Percentiles rank a stretch among this genome's conserved stretches.
Conservation (phyloP, 2,329 filamentous ascomycete genomes). For the Ophiostoma montium region DNA sequence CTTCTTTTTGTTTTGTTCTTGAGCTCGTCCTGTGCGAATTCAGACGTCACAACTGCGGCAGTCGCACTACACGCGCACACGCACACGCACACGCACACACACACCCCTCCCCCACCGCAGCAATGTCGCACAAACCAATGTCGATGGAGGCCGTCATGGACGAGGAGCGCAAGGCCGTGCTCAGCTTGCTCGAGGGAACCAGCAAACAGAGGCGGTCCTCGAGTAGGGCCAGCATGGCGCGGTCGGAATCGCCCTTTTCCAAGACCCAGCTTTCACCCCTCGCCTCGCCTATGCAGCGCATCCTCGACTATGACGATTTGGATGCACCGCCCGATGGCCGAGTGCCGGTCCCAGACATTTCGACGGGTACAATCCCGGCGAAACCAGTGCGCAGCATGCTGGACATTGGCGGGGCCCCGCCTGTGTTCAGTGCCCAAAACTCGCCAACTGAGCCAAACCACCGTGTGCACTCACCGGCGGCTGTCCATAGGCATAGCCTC, state of each 20-base stretch:
- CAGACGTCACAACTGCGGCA: not conserved
- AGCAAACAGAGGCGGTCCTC: conserved; percentile 15
- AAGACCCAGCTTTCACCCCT: conserved; percentile 47
- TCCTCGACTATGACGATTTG: conserved; percentile 40
- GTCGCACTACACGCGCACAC: not conserved
- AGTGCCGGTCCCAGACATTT: conserved; percentile 1
- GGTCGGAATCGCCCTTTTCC: conserved; percentile 39
- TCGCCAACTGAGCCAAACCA: conserved; percentile 30
- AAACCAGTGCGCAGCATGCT: conserved; percentile 53
- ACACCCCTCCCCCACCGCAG: conserved; percentile 5
- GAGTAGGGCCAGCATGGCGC: conserved; percentile 21
- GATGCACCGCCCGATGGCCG: conserved; percentile 12
- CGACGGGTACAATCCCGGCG: conserved; percentile 21
- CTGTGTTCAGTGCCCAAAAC: conserved; percentile 27
- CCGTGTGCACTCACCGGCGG: conserved; percentile 16
- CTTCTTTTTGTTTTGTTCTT: not conserved
- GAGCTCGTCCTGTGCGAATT: not conserved
- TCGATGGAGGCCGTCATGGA: conserved; percentile 65
- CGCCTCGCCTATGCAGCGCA: conserved; percentile 53
- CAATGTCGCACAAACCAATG: conserved; percentile 37
- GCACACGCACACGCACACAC: not conserved
- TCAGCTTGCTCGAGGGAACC: conserved; percentile 49
- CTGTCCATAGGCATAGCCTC: not conserved
- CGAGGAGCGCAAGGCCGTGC: conserved; percentile 61
- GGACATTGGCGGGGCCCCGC: conserved; percentile 34